Conservation (phyloP, 1,284 basidiomycete genomes). For the Limonomyces culmigenus region DNA sequence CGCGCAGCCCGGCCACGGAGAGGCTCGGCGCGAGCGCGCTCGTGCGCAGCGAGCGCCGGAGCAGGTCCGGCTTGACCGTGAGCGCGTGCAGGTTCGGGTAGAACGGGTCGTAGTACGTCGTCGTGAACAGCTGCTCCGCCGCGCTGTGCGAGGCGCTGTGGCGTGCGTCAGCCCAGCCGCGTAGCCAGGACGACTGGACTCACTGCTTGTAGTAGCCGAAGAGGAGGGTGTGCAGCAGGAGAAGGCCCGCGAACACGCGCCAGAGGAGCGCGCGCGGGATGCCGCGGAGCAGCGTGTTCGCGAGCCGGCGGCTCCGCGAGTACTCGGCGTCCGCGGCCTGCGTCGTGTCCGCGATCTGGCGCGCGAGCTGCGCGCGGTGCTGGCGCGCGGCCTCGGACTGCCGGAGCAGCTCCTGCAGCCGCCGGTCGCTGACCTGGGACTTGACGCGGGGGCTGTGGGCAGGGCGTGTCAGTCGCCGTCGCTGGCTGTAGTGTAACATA, state of each 20-base stretch:
- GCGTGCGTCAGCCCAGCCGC: not conserved
- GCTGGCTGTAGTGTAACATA: slow-evolving; percentile 19
- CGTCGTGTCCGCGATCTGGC: no score
- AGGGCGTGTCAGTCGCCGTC: no score
- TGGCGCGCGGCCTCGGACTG: slow-evolving; percentile 35
- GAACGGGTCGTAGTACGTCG: slow-evolving; percentile 57
- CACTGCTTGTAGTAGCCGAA: slow-evolving; percentile 21
- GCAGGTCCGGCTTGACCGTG: slow-evolving; percentile 26
- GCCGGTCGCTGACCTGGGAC: slow-evolving; percentile 21
- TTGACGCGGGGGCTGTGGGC: no score
- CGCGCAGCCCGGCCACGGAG: slow-evolving; percentile 12
- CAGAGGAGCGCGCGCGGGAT: no score
- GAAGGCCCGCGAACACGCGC: slow-evolving; percentile 6
- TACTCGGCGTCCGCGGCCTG: no score
- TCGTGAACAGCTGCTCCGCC: slow-evolving; percentile 29
- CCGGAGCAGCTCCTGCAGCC: slow-evolving; percentile 32
- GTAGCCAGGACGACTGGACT: not conserved
- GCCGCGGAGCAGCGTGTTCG: no score
- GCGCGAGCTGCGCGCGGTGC: no score
- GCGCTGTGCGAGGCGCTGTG: not conserved
- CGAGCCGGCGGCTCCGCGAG: no score
- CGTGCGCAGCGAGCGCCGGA: slow-evolving; percentile 11
- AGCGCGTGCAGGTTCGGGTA: slow-evolving; percentile 48
- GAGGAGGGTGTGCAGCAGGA: slow-evolving; percentile 16
- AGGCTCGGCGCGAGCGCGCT: not conserved